Conservation (phyloP, 805 yeast species). For the Candida peoriensis region DNA sequence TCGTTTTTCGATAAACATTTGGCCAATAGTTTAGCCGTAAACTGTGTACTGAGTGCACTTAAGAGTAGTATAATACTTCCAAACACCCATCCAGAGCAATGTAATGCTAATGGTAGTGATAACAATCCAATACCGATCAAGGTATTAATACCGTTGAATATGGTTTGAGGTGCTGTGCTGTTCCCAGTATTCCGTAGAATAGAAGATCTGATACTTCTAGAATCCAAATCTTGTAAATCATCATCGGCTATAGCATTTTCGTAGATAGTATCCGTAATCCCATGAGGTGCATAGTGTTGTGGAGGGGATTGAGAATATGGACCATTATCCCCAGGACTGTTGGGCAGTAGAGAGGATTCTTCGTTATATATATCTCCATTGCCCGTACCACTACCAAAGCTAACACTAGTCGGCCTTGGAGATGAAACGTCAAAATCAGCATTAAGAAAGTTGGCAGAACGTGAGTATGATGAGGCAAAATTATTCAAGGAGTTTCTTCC, state of each 20-base stretch:
- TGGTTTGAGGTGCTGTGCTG: conserved; percentile 69
- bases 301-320: background rate
- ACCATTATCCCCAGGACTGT: background rate
- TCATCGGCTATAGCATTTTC: conserved; percentile 1
- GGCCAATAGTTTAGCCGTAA: conserved; percentile 53
- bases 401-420: conserved; percentile 14
- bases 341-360: conserved; percentile 9
- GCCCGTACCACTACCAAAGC: conserved; percentile 12
- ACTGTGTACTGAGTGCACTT: conserved; percentile 45
- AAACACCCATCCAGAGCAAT: conserved; percentile 60
- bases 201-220: conserved; percentile 13
- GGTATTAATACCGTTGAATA: conserved; percentile 73
- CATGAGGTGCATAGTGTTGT: background rate
- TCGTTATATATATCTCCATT: conserved; percentile 15
- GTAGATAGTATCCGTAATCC: background rate
- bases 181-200: conserved; percentile 25
- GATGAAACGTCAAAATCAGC: conserved; percentile 23
- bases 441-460: conserved; percentile 22
- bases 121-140: conserved; percentile 72
- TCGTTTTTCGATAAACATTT: conserved; percentile 37
- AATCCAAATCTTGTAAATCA: conserved; percentile 6
- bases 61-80: conserved; percentile 39
- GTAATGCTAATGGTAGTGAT: conserved; percentile 66
- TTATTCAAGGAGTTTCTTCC: conserved; percentile 23
- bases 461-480: conserved; percentile 23